Base-by-base conservation (phyloP, 1,284 basidiomycete genomes). In the Cryptococcus depauperatus region DNA sequence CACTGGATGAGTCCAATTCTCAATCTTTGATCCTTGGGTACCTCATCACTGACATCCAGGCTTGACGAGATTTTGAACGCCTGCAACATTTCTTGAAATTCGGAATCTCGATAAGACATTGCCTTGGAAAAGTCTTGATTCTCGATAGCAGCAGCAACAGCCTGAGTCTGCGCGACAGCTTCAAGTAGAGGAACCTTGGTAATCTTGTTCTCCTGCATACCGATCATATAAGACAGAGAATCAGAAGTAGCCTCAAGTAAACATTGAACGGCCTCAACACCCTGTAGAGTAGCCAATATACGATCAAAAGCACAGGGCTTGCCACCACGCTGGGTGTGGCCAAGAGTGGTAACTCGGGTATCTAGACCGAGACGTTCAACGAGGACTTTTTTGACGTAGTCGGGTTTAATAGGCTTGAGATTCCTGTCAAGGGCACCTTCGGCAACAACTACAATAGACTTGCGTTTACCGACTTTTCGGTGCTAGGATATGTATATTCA, bases 181-280 rank as follows among this genome's bases (percentile, higher is more conserved):
- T 96, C 84, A 76, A 95, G 80, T 34, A 99, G 75, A 14, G 90
- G 89, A 9, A 93, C 82, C 34, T 89, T 80, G 14, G 78, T 89
- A 54, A 99, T 90, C 74, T 93, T 93, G 75, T 95, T 96, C 73
- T 97, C 92, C 58, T 81, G 80, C 37, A 95, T 79, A 18, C 93
- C 92, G 63, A 99, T 97, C 83, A 99, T 93, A 70, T 95, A 96
- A 0, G 89, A 93, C 1, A 92, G 92, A 0, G 86, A 91, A 21
- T 85, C 80, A 4, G 90, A 89, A 0, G 81, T 87, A 1, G 91
- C 80, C 61, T 87, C 83, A n/a, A 97, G 75, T 21, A 98, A 76
- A 1, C 88, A 85, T 44, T 92, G 78, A 37, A 98, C 85, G 1
- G 93, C 93, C 63, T 96, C 88, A 37, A 92, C 79, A 47, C 90